Evolutionary conservation across 2,329 filamentous ascomycete genomes (phyloP).

Genomic region (Neonectria hederae): DNA sequence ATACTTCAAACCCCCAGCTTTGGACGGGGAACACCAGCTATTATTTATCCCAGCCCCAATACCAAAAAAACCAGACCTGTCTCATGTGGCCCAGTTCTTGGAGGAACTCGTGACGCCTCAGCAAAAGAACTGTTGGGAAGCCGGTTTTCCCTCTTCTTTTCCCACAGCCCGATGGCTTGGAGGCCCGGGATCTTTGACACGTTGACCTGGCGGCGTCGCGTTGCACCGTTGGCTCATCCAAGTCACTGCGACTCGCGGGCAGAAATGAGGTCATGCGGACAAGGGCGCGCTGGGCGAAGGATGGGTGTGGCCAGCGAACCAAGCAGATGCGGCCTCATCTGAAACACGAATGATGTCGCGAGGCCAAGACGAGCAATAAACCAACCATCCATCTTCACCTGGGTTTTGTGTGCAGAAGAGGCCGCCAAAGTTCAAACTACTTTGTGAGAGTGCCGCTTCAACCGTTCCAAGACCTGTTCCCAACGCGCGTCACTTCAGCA

Average conservation of each 20-base stretch:
- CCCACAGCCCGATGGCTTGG: constrained; percentile 18
- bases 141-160: constrained; percentile 29
- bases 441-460: not conserved
- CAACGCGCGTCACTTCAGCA: constrained; percentile 8
- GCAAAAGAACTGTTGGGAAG: constrained; percentile 21
- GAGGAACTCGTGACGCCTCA: constrained; percentile 27
- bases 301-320: constrained; percentile 23
- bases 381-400: not conserved
- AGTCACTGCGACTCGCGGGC: constrained; percentile 9
- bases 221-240: constrained; percentile 11
- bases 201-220: constrained; percentile 2
- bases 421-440: not conserved
- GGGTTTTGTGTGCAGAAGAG: not conserved
- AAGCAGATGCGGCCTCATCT: constrained; percentile 24
- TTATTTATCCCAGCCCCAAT: constrained; percentile 34
- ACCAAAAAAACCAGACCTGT: not conserved
- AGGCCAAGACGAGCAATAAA: constrained; percentile 11
- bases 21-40: constrained; percentile 10
- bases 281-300: constrained; percentile 22
- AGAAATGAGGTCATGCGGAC: constrained; percentile 41
- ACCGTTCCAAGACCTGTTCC: not conserved
- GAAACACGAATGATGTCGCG: constrained; percentile 38
- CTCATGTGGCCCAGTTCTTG: constrained; percentile 21
- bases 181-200: constrained; percentile 8
- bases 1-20: not conserved